Conservation (phyloP, 345 rosid genomes). For the Cochlearia excelsa region DNA sequence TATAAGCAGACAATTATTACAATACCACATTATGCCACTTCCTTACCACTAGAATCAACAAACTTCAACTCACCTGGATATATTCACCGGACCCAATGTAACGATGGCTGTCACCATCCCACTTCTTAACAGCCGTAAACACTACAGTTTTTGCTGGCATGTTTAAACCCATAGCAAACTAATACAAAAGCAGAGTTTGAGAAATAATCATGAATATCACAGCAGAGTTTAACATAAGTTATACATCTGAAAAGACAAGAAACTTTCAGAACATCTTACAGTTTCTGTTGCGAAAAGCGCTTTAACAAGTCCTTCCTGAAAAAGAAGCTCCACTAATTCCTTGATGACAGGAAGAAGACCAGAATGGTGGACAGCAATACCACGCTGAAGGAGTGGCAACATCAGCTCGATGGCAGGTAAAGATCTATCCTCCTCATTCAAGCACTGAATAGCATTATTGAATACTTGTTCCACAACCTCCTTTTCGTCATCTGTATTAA, state of each 20-base stretch:
- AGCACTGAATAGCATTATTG: slow-evolving; percentile 72
- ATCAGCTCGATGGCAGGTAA: slow-evolving; percentile 94
- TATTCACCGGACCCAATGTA: slow-evolving; percentile 95
- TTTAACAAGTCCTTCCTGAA: slow-evolving; percentile 99
- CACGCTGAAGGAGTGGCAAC: slow-evolving; percentile 94
- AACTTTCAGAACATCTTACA: slow-evolving; percentile 44
- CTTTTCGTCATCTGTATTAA: slow-evolving; percentile 84
- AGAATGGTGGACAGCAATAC: slow-evolving; percentile 98
- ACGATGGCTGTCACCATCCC: slow-evolving; percentile 99
- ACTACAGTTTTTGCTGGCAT: slow-evolving; percentile 99
- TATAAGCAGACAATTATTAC: slow-evolving; percentile 16
- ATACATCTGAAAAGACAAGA: slow-evolving; percentile 19
- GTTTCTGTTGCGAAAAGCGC: slow-evolving; percentile 98
- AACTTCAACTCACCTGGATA: slow-evolving; percentile 71
- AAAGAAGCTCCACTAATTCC: slow-evolving; percentile 97
- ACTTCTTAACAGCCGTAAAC: slow-evolving; percentile 88
- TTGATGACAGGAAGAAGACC: slow-evolving; percentile 98
- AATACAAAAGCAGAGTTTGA: slow-evolving; percentile 27
- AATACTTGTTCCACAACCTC: slow-evolving; percentile 75
- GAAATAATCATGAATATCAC: slow-evolving; percentile 15
- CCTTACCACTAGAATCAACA: slow-evolving; percentile 13
- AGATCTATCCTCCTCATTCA: slow-evolving; percentile 92
- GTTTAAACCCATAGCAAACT: slow-evolving; percentile 99
- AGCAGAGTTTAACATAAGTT: slow-evolving; percentile 11
- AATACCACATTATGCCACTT: slow-evolving; percentile 1